Conservation (phyloP, 495 filamentous ascomycete genomes). For the Aspergillus steynii region DNA sequence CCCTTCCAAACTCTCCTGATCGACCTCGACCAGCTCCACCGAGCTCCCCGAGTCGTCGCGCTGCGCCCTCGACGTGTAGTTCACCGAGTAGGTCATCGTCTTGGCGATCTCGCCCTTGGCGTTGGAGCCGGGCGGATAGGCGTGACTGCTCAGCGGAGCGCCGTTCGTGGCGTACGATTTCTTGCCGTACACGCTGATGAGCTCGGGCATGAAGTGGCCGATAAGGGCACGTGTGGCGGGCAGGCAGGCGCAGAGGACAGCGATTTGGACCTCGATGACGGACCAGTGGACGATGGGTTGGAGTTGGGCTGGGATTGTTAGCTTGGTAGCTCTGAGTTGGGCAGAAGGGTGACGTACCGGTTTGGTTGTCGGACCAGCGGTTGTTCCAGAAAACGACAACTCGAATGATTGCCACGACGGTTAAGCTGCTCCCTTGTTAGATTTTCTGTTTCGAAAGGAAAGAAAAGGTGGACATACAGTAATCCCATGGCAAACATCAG, state of each 20-base stretch:
- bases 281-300: constrained; percentile 34
- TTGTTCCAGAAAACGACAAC: constrained; percentile 32
- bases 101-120: constrained; percentile 17
- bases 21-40: constrained; percentile 34
- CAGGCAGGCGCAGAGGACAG: constrained; percentile 33
- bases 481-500: constrained; percentile 37
- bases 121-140: neutral
- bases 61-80: constrained; percentile 11
- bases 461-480: constrained; percentile 18
- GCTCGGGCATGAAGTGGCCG: constrained; percentile 20
- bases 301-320: constrained; percentile 20
- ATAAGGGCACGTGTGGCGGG: constrained; percentile 24
- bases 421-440: constrained; percentile 19
- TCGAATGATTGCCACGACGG: constrained; percentile 30
- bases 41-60: constrained; percentile 4
- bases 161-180: constrained; percentile 7
- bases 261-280: constrained; percentile 33
- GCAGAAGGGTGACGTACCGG: constrained; percentile 8
- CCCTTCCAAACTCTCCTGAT: constrained; percentile 48
- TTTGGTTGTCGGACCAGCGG: constrained; percentile 27
- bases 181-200: constrained; percentile 5
- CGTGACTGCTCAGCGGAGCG: neutral
- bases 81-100: constrained; percentile 17
- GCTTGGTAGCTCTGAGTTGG: neutral
- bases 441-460: neutral